Conservation (phyloP, 768 basidiomycete genomes). For the Leccinum longicurvipes region DNA sequence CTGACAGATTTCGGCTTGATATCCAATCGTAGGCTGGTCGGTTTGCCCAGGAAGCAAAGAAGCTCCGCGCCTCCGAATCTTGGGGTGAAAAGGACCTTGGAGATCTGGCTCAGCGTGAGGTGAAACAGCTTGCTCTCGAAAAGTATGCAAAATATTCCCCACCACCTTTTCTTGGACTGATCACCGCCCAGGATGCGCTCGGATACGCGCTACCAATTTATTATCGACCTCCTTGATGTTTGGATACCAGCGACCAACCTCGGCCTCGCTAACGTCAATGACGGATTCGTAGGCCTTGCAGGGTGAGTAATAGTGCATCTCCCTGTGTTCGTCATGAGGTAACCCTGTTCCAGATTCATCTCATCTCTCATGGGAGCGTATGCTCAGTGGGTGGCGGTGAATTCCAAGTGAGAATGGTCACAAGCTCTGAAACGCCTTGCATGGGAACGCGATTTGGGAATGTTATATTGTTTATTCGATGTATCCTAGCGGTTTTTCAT, state of each 20-base stretch:
- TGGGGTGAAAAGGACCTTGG: conserved; percentile 67
- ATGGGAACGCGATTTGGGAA: neutral
- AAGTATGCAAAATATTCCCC: conserved; percentile 38
- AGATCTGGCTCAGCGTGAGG: conserved; percentile 61
- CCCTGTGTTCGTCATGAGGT: conserved; percentile 1
- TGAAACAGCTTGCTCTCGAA: conserved; percentile 54
- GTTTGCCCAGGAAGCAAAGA: conserved; percentile 57
- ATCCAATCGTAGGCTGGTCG: conserved; percentile 47
- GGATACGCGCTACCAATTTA: conserved; percentile 72
- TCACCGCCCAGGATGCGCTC: conserved; percentile 49
- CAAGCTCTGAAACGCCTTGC: neutral
- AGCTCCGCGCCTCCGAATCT: conserved; percentile 41
- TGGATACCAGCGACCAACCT: conserved; percentile 88
- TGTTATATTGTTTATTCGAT: conserved; percentile 1
- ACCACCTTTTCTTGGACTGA: conserved; percentile 1
- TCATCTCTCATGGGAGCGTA: conserved; percentile 69
- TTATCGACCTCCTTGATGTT: conserved; percentile 81
- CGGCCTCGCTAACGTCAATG: conserved; percentile 72
- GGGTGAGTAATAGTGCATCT: conserved; percentile 54
- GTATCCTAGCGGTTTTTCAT: conserved; percentile 8
- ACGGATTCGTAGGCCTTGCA: conserved; percentile 79
- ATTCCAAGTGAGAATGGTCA: conserved; percentile 33
- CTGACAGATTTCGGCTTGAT: neutral
- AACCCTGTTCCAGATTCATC: conserved; percentile 45
- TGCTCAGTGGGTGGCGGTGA: conserved; percentile 60